Conservation (phyloP, 2,329 filamentous ascomycete species). For the Epichloe sp. region DNA sequence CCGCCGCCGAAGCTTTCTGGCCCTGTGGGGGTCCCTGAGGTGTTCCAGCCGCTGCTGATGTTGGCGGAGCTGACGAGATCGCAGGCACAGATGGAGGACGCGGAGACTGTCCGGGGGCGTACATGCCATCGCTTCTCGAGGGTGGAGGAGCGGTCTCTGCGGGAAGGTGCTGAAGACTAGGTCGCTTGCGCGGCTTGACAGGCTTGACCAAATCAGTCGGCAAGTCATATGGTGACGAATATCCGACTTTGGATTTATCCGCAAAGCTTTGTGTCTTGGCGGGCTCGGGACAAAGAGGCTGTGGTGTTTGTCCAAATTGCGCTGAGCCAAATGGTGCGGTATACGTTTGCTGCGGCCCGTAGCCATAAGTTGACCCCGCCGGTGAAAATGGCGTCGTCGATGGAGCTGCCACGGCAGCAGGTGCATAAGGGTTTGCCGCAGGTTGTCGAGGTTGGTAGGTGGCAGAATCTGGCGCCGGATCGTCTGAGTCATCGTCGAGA, state of each 20-base stretch:
- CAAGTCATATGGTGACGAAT: constrained; percentile 87
- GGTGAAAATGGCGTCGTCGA: constrained; percentile 13
- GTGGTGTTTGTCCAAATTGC: constrained; percentile 25
- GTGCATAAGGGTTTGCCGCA: constrained; percentile 15
- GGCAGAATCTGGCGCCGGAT: constrained; percentile 19
- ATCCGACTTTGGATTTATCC: constrained; percentile 81
- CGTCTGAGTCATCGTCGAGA: constrained; percentile 51
- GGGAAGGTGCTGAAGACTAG: constrained; percentile 42
- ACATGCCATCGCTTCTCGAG: constrained; percentile 50
- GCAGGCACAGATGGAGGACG: constrained; percentile 11
- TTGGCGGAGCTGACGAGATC: constrained; percentile 5
- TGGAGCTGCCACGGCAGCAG: constrained; percentile 10
- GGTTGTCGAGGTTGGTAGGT: constrained; percentile 5
- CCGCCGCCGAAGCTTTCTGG: constrained; percentile 22
- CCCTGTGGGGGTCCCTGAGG: constrained; percentile 18
- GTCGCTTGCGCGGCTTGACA: constrained; percentile 55
- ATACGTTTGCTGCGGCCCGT: constrained; percentile 11
- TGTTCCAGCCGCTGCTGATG: constrained; percentile 6
- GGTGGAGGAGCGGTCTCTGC: constrained; percentile 33
- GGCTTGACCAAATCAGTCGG: constrained; percentile 60
- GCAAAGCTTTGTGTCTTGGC: constrained; percentile 69
- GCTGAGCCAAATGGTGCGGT: constrained; percentile 13
- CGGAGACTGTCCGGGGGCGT: constrained; percentile 15
- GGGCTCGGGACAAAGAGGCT: constrained; percentile 28
- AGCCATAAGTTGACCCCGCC: constrained; percentile 8